These are phyloP conservation scores for Ganoderma sinense DNA, from an alignment of 1,284 basidiomycete genomes.

Conservation along the genomic window DNA sequence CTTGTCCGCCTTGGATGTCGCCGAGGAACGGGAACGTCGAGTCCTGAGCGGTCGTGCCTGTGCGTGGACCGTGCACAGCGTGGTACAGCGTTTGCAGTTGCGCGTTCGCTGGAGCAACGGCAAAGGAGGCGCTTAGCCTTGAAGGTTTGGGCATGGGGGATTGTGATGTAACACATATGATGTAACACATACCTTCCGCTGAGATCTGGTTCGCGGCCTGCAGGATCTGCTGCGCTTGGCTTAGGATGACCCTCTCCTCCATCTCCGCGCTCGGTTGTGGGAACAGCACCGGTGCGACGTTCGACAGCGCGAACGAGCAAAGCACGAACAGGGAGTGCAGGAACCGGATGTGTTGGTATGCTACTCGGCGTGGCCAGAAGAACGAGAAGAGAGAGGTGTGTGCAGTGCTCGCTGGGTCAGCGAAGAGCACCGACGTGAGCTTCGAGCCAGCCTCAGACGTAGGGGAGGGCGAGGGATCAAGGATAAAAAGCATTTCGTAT, in stretches of 20 bases:
- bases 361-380: slow-evolving; percentile 69
- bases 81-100: slow-evolving; percentile 35
- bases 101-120: slow-evolving; percentile 14
- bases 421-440: slow-evolving; percentile 32
- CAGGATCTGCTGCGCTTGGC: slow-evolving; percentile 37
- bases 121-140: neutral
- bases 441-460: slow-evolving; percentile 15
- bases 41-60: slow-evolving; percentile 26
- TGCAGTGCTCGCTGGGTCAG: slow-evolving; percentile 36
- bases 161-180: too few relatives aligned
- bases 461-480: slow-evolving; percentile 59
- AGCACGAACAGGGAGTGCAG: slow-evolving; percentile 83
- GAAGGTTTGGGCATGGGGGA: neutral
- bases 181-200: slow-evolving; percentile 49
- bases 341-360: slow-evolving; percentile 77
- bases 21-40: slow-evolving; percentile 30
- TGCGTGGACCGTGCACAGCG: slow-evolving; percentile 33
- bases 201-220: slow-evolving; percentile 48
- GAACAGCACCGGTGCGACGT: slow-evolving; percentile 71
- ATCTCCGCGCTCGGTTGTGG: slow-evolving; percentile 39
- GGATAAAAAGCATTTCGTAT: slow-evolving; percentile 68
- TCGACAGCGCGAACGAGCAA: slow-evolving; percentile 71
- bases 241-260: slow-evolving; percentile 18
- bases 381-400: slow-evolving; percentile 49
- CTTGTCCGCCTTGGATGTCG: slow-evolving; percentile 19